Evolutionary conservation across 495 filamentous ascomycete species (phyloP).

Genomic region (Oleoguttula mirabilis): DNA sequence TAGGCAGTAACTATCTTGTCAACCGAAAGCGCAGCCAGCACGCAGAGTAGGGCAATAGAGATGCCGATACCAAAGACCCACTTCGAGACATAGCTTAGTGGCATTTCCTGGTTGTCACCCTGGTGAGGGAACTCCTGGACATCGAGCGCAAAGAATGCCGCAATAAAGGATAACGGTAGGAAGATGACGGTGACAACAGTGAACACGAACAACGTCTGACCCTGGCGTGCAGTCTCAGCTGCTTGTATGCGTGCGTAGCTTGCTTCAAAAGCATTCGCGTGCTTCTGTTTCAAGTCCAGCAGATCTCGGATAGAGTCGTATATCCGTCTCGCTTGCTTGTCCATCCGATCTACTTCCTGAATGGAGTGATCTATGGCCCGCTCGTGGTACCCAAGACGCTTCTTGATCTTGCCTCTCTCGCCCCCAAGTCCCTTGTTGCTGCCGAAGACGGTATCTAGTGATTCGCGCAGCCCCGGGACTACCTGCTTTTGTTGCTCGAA

Average conservation of each 20-base stretch:
- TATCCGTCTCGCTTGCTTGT: constrained; percentile 52
- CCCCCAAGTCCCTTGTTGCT: constrained; percentile 23
- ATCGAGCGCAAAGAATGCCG: neutral
- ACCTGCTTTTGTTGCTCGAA: constrained; percentile 47
- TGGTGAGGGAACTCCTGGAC: neutral
- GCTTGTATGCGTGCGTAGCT: constrained; percentile 57
- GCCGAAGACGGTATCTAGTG: constrained; percentile 38
- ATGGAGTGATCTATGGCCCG: constrained; percentile 39
- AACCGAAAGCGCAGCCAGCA: no score
- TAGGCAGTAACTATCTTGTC: no score
- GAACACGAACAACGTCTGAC: constrained; percentile 64
- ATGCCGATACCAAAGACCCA: constrained; percentile 1
- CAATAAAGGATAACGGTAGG: constrained; percentile 15
- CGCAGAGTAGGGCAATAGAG: no score
- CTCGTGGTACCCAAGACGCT: constrained; percentile 47
- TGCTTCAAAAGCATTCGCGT: constrained; percentile 60
- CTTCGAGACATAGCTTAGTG: neutral
- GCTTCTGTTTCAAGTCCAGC: constrained; percentile 53
- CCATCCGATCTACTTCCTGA: constrained; percentile 52
- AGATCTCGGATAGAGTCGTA: constrained; percentile 44
- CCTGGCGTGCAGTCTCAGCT: constrained; percentile 50
- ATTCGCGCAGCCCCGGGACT: constrained; percentile 42
- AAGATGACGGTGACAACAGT: constrained; percentile 62
- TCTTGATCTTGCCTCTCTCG: constrained; percentile 26
- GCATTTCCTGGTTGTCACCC: neutral